Conservation (phyloP, 2,329 filamentous ascomycete species). For the Neopestalotiopsis sp. region DNA sequence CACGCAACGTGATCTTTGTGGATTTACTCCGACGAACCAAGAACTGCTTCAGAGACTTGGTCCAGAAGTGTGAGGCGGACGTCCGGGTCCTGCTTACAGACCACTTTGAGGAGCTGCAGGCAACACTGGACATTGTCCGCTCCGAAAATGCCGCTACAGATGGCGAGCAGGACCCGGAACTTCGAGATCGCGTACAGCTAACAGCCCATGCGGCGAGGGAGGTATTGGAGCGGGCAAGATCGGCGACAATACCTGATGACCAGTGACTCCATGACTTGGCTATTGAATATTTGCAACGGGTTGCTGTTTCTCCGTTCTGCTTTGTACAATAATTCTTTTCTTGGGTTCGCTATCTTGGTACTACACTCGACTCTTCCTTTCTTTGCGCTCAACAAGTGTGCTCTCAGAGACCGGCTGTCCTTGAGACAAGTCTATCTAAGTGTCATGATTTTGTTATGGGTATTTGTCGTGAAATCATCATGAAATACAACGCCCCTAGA, state of each 20-base stretch:
- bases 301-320: too few relatives aligned
- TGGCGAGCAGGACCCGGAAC: slow-evolving; percentile 7
- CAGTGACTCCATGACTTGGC: too few relatives aligned
- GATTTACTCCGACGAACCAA: not conserved
- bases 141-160: slow-evolving; percentile 3
- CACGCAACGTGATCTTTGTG: slow-evolving; percentile 35
- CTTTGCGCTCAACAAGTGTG: not conserved
- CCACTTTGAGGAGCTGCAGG: slow-evolving; percentile 1
- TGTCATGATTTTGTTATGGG: slow-evolving; percentile 3
- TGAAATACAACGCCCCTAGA: not conserved
- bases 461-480: slow-evolving; percentile 8
- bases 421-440: not conserved
- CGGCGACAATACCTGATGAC: too few relatives aligned
- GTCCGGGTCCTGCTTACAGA: not conserved
- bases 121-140: slow-evolving; percentile 4
- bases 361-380: not conserved
- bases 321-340: not conserved
- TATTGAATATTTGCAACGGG: too few relatives aligned
- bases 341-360: not conserved
- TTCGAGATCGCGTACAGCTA: slow-evolving; percentile 7
- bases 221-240: not conserved
- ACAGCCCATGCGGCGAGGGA: not conserved
- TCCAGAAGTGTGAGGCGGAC: not conserved
- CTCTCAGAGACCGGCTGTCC: not conserved
- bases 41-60: not conserved